Conservation (phyloP, 805 yeast species). For the Blastobotrys terrestris region DNA sequence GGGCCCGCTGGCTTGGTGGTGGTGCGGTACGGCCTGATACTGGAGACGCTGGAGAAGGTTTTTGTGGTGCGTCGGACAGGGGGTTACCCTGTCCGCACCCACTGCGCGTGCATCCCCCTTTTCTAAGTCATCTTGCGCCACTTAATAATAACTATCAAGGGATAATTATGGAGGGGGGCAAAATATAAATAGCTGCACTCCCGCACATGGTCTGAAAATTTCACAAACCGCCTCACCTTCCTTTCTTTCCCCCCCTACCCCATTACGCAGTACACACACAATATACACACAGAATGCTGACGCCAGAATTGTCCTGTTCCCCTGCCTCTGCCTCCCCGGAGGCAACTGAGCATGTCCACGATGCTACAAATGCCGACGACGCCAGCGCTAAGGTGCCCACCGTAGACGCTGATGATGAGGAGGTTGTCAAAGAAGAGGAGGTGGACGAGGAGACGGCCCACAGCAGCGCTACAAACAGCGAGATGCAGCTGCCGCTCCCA, state of each 20-base stretch:
- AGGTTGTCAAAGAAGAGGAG: not conserved
- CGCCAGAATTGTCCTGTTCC: not conserved
- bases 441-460: not conserved
- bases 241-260: not conserved
- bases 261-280: too few relatives aligned
- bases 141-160: not conserved
- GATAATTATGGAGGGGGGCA: not conserved
- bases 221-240: not conserved
- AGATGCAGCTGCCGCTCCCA: conserved; percentile 31
- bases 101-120: not conserved
- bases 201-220: not conserved
- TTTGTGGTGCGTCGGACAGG: not conserved
- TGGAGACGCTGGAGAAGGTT: not conserved
- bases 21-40: too few relatives aligned
- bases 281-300: not conserved
- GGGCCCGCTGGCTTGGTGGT: too few relatives aligned
- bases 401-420: not conserved
- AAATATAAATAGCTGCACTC: not conserved
- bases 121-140: not conserved
- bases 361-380: not conserved
- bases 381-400: not conserved
- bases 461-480: too few relatives aligned
- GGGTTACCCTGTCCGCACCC: not conserved
- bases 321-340: too few relatives aligned
- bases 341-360: not conserved